A percentile compares a stretch with the other conserved stretches of the same genome.
phyloP scores from a whole-genome alignment of 768 basidiomycete species.

The Pleurotus tuber-regium region DNA sequence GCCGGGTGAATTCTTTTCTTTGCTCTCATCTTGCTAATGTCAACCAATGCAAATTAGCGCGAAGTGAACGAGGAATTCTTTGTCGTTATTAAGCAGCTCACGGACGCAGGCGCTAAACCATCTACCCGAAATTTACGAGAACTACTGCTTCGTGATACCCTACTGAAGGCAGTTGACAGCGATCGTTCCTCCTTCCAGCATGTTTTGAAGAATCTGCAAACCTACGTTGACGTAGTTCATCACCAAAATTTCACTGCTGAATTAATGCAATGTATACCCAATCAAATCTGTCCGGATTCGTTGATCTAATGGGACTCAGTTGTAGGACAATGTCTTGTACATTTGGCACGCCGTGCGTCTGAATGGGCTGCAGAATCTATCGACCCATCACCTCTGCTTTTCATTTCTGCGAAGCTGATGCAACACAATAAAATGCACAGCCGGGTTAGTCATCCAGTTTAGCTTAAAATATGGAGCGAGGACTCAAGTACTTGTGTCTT shows the following conservation, averaged over 20 bases:
- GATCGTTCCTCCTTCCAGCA: constrained; percentile 49
- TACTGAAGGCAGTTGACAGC: constrained; percentile 45
- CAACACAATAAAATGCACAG: constrained; percentile 58
- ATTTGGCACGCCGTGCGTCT: constrained; percentile 53
- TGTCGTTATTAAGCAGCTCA: constrained; percentile 46
- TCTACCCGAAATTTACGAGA: constrained; percentile 39
- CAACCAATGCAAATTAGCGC: constrained; percentile 33
- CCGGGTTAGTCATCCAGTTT: constrained; percentile 37
- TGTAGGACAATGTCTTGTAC: constrained; percentile 50
- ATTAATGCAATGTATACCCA: constrained; percentile 56
- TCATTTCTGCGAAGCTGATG: constrained; percentile 49
- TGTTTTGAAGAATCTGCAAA: constrained; percentile 55
- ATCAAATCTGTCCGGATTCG: constrained; percentile 46
- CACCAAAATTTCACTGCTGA: constrained; percentile 48
- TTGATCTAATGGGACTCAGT: constrained; percentile 63
- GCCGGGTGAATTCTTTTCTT: constrained; percentile 44
- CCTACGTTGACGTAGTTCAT: constrained; percentile 58
- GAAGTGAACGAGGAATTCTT: constrained; percentile 48
- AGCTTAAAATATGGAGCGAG: constrained; percentile 3
- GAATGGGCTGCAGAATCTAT: constrained; percentile 48
- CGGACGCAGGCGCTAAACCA: constrained; percentile 32
- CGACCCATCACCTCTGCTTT: constrained; percentile 56
- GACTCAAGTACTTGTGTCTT: constrained; percentile 5
- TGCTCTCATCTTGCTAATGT: not conserved
- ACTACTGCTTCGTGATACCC: constrained; percentile 53